Conservation (phyloP, 129 eudicot genomes). For the Smallanthus sonchifolius region DNA sequence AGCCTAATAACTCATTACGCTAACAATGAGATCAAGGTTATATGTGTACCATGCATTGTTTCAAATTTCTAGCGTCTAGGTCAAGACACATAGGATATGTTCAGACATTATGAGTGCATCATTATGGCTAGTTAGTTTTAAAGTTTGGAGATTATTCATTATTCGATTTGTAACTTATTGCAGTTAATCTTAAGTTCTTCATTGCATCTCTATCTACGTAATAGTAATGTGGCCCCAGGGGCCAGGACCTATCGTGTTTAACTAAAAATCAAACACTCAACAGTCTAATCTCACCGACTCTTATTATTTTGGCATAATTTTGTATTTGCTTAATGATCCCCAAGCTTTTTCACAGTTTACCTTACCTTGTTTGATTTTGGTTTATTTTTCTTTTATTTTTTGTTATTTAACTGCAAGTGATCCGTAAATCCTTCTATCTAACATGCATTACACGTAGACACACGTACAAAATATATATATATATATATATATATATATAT, state of each 20-base stretch:
- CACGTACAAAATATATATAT: too few species aligned
- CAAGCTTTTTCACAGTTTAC: neutral
- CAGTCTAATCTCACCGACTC: slow-evolving; percentile 1
- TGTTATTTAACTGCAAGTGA: too few species aligned
- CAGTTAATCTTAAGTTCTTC: neutral
- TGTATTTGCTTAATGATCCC: neutral
- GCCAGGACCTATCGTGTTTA: neutral
- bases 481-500: too few species aligned
- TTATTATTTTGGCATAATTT: neutral
- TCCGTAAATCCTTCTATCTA: too few species aligned
- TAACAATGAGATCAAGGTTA: too few species aligned
- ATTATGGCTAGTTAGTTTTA: too few species aligned
- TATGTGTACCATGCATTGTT: too few species aligned
- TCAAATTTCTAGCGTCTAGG: neutral
- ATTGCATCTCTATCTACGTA: neutral
- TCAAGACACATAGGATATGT: too few species aligned
- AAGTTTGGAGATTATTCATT: neutral
- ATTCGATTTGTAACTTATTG: neutral
- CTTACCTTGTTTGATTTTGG: neutral
- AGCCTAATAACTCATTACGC: too few species aligned
- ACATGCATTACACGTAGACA: too few species aligned
- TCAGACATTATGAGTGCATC: too few species aligned
- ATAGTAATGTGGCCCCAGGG: neutral
- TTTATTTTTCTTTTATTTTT: too few species aligned
- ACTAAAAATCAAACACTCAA: neutral